Conservation (phyloP, 768 basidiomycete species). For the Exidia glandulosa region DNA sequence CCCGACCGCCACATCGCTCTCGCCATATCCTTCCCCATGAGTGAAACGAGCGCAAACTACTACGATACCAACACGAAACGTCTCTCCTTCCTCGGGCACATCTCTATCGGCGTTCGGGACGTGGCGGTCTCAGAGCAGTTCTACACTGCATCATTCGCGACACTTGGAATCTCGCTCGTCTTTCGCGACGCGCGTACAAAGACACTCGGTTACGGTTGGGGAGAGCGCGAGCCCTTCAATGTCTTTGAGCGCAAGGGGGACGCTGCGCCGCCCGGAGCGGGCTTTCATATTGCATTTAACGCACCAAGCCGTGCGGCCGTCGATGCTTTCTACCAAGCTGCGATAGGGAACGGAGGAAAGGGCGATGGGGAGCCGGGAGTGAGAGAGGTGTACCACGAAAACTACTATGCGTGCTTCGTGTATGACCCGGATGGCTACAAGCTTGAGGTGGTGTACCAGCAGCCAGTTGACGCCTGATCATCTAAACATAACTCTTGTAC, state of each 20-base stretch:
- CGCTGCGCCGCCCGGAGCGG: background rate
- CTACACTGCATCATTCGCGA: background rate
- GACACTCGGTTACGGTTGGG: background rate
- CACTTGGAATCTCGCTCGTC: background rate
- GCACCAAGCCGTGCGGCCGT: background rate
- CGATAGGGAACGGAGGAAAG: background rate
- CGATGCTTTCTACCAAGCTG: constrained; percentile 1
- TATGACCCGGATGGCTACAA: background rate
- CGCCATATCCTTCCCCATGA: no score
- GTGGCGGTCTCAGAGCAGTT: background rate
- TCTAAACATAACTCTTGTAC: no score
- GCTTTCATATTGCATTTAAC: background rate
- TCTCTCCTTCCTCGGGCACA: background rate
- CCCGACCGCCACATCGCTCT: no score
- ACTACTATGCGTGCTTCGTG: constrained; percentile 1
- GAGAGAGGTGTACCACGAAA: background rate
- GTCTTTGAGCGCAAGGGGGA: background rate
- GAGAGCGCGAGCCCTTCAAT: background rate
- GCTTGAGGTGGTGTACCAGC: background rate
- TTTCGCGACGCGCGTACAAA: background rate
- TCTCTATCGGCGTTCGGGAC: background rate
- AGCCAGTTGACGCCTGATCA: background rate
- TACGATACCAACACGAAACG: background rate
- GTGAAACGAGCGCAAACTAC: no score
- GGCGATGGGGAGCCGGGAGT: background rate